Base-by-base conservation (phyloP, 371 early-diverging fungal genomes). In the Mucor plumbeus region DNA sequence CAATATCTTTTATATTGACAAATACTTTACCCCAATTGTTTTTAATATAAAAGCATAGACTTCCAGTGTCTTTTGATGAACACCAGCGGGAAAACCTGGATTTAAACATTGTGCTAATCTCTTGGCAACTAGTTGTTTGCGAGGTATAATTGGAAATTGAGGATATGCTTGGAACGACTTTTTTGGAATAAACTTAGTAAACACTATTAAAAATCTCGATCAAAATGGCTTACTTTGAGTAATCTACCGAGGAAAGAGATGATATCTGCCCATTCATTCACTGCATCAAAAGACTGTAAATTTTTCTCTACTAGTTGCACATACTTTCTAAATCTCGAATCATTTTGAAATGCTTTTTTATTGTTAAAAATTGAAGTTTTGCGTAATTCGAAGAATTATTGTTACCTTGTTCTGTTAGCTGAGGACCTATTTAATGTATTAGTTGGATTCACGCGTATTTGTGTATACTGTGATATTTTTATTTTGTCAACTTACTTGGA, bases 61-160 rank as follows among this genome's bases (percentile, higher is more conserved):
- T 61, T 95, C 92, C 53, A 99, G 71, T 4, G 97, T 92, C 79
- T 98, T 99, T 74, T 94, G 96, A 77, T 99, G 99, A 17, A 99
- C 99, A 19, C 99, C 99, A 26, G 98, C 92, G 9, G 99, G 99
- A n/a, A 99, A 85, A 15, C 95, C 96, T 13, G 99, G 99, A 74
- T 99, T 99, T 60, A 99, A 87, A 67, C 98, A 99, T 71, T 99
- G 99, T 0, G 97, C 98, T 39, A 99, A 83, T 21, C 99, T 90
- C 83, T 98, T 98, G 56, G 95, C 91, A 6, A 99, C 91, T 1
- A 93, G 82, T 31, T 92, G 86, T 71, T 95, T 95, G 44, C 89
- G 87, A 31, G 99, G 98, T 48, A 97, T 87, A 55, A 86, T 79
- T 7, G 87, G 76, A 69, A 90, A 94, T 70, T 91, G 88, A 21